Evolutionary conservation across 2,329 filamentous ascomycete genomes (phyloP), one percentile per base, ranked within the genome.

Genomic region (Cytospora mali): DNA sequence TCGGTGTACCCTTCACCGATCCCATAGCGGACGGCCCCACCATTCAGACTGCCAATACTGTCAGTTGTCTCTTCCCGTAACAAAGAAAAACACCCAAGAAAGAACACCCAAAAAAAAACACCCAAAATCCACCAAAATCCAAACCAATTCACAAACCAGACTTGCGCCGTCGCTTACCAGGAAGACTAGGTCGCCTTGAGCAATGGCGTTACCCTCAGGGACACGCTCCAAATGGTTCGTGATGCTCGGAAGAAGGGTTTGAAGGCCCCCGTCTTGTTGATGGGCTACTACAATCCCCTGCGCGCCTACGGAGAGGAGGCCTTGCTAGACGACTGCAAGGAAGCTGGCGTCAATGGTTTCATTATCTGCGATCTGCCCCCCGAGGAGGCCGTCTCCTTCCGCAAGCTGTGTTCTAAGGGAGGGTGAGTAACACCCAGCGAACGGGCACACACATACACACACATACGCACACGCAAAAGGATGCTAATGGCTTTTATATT

Each of bases 251-350:
- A 84, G 69, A 84, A 84, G 66, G 95, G 95, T 49, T 81, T 98
- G 61, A 88, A 84, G 71, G 87, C 89, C 0, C 95, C 95, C 0
- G 86, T 99, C 49, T 79, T 99, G 73, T 85, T 99, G 68, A 99
- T 99, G 95, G 95, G 95, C 71, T 99, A 99, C 84, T 99, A 97
- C 80, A 99, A 99, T 80, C 95, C 95, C 1, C 83, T 98, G 66
- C 81, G 98, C 66, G 92, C 90, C 71, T 99, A 98, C 74, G 95
- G 95, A 59, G 95, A 99, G 79, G 93, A 97, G 79, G 85, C 84
- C 65, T 87, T 98, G 76, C 81, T 99, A 60, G 84, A 87, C 70
- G 93, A 98, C 76, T 92, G 92, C 75, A 89, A 89, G 74, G 86
- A 87, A 60, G 90, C 92, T 3, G 92, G 93, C 28, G 87, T 96